Conservation (phyloP, 2,329 filamentous ascomycete species). For the Xylariomycetidae sp. region DNA sequence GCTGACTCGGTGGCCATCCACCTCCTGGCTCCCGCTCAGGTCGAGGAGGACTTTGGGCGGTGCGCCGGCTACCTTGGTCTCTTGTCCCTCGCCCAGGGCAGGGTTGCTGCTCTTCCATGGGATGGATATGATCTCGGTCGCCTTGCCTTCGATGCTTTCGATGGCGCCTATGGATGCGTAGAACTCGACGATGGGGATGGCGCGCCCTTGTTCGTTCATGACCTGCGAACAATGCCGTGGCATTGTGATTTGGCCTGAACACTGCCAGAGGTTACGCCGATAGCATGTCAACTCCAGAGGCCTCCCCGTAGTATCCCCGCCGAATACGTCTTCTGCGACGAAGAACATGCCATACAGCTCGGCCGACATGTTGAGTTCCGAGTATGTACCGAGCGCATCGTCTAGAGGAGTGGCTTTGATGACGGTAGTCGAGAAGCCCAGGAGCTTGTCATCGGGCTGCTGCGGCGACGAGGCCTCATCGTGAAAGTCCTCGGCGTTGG, state of each 20-base stretch:
- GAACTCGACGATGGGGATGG: constrained; percentile 69
- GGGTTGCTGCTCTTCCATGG: constrained; percentile 81
- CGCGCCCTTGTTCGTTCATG: constrained; percentile 67
- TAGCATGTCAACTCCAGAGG: constrained; percentile 89
- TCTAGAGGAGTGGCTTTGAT: constrained; percentile 59
- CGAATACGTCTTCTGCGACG: constrained; percentile 74
- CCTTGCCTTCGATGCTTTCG: constrained; percentile 87
- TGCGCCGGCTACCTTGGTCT: constrained; percentile 41
- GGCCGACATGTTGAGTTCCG: constrained; percentile 61
- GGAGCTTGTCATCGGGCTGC: constrained; percentile 61
- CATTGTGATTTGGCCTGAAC: constrained; percentile 78
- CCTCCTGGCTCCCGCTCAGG: constrained; percentile 53
- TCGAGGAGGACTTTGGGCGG: constrained; percentile 52
- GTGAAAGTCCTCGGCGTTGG: constrained; percentile 36
- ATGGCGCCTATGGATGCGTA: constrained; percentile 78
- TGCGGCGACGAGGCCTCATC: constrained; percentile 44
- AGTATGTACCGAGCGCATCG: constrained; percentile 52
- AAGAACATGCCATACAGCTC: constrained; percentile 88
- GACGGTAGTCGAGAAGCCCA: constrained; percentile 64
- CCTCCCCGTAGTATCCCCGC: constrained; percentile 48
- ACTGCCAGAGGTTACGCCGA: constrained; percentile 89
- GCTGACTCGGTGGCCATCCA: constrained; percentile 72
- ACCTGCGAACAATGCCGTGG: constrained; percentile 67
- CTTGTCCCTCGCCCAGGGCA: constrained; percentile 37
- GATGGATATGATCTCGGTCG: constrained; percentile 91